A percentile compares a stretch with the other conserved stretches of the same genome.
Conservation (phyloP, 495 filamentous ascomycete species). For the Penicillium lividum region DNA sequence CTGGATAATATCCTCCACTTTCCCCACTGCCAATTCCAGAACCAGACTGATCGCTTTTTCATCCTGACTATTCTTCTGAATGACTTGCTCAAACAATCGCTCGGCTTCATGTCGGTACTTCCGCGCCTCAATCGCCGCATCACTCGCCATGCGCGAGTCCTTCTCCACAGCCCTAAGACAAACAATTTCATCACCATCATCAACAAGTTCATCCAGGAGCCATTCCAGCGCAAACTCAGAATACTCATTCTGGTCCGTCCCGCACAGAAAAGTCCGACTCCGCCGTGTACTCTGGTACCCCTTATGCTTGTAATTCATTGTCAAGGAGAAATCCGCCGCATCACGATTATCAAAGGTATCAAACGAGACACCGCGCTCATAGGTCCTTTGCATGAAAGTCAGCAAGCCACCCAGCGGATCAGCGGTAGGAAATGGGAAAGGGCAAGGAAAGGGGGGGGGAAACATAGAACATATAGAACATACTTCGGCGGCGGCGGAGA, state of each 20-base stretch:
- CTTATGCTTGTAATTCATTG: slow-evolving; percentile 83
- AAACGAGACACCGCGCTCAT: slow-evolving; percentile 73
- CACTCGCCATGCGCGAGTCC: slow-evolving; percentile 71
- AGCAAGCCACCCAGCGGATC: slow-evolving; percentile 1
- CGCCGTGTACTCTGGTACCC: slow-evolving; percentile 82
- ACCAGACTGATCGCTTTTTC: slow-evolving; percentile 86
- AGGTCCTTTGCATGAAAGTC: slow-evolving; percentile 37
- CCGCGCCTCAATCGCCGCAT: slow-evolving; percentile 65
- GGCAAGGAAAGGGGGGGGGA: not conserved
- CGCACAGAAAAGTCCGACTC: slow-evolving; percentile 90
- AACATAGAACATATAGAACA: slow-evolving; percentile 13
- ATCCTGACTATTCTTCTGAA: slow-evolving; percentile 73
- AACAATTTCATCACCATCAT: slow-evolving; percentile 95
- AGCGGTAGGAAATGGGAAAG: not conserved
- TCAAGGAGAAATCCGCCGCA: slow-evolving; percentile 76
- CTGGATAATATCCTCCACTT: slow-evolving; percentile 89
- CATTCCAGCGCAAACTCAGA: slow-evolving; percentile 94
- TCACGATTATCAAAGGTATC: slow-evolving; percentile 91
- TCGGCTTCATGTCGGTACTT: slow-evolving; percentile 80
- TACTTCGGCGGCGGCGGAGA: slow-evolving; percentile 47
- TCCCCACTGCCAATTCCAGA: slow-evolving; percentile 88
- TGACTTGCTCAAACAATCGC: slow-evolving; percentile 72
- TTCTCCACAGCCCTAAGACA: slow-evolving; percentile 91
- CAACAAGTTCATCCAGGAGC: slow-evolving; percentile 91
- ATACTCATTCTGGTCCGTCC: slow-evolving; percentile 92